A percentile compares a stretch with the other conserved stretches of the same genome.
Evolutionary conservation across 495 filamentous ascomycete species (phyloP).

Genomic region (Annulohypoxylon maeteangense): DNA sequence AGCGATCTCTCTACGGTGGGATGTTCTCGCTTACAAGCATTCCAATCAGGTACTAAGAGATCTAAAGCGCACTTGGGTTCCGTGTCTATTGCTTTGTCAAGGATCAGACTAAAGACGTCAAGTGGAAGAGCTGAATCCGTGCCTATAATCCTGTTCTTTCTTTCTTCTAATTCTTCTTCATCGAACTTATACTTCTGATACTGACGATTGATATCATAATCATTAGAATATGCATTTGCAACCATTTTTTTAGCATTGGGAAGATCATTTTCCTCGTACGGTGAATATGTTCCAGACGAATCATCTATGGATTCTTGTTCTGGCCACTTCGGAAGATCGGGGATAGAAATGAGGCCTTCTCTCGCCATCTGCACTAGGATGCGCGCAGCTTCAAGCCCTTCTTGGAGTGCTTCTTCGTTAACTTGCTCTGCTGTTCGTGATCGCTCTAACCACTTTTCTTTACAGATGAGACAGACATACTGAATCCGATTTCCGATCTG

Average conservation of each 20-base stretch:
- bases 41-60: slow-evolving; percentile 43
- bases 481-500: background rate
- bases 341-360: background rate
- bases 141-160: background rate
- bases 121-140: background rate
- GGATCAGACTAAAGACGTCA: slow-evolving; percentile 25
- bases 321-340: background rate
- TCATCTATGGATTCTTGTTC: background rate
- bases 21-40: slow-evolving; percentile 15
- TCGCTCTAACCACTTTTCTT: background rate
- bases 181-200: background rate
- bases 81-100: slow-evolving; percentile 6
- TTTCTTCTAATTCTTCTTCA: background rate
- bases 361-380: background rate
- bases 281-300: background rate
- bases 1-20: background rate
- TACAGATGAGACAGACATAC: slow-evolving; percentile 3
- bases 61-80: slow-evolving; percentile 32
- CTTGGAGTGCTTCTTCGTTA: background rate
- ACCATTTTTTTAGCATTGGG: background rate
- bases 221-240: background rate
- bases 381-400: slow-evolving; percentile 13
- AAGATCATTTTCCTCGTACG: background rate
- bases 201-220: background rate
- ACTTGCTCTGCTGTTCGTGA: background rate